These are phyloP conservation scores for Paulownia fortunei DNA, from an alignment of 257 asterid species.

Conservation along the genomic window DNA sequence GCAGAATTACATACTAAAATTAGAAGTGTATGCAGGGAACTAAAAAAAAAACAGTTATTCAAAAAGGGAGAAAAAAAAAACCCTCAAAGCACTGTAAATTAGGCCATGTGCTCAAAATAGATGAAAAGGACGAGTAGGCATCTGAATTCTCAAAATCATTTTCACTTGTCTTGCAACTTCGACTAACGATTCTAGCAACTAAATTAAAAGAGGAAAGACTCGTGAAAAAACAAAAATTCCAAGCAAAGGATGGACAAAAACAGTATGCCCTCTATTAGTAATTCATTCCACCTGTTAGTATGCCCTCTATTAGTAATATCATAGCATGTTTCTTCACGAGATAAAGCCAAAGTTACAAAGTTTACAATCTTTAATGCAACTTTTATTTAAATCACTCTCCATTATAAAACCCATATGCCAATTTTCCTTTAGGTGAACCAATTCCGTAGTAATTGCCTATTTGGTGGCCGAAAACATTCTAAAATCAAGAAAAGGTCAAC, in stretches of 20 bases:
- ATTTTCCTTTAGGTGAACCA: background rate
- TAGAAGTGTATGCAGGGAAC: background rate
- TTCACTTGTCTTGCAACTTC: background rate
- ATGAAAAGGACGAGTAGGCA: background rate
- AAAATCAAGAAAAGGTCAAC: background rate
- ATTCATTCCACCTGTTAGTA: constrained; percentile 14
- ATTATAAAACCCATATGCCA: background rate
- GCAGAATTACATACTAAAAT: background rate
- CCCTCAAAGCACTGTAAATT: background rate
- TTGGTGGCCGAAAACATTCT: constrained; percentile 11
- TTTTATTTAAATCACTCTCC: background rate
- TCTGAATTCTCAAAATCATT: constrained; percentile 1
- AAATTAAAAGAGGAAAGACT: background rate
- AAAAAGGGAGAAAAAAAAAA: background rate
- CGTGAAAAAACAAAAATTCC: background rate
- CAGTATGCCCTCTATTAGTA: constrained; percentile 2
- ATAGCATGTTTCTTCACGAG: background rate
- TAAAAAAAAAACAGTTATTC: background rate
- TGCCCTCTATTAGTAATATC: background rate
- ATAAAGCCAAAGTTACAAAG: background rate
- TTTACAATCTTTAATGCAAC: background rate
- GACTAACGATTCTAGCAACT: background rate
- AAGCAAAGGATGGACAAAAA: constrained; percentile 5
- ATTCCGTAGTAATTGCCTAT: constrained; percentile 20
- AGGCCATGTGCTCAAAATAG: background rate